Conservation (phyloP, 2,329 filamentous ascomycete species). For the Dothistroma pini region DNA sequence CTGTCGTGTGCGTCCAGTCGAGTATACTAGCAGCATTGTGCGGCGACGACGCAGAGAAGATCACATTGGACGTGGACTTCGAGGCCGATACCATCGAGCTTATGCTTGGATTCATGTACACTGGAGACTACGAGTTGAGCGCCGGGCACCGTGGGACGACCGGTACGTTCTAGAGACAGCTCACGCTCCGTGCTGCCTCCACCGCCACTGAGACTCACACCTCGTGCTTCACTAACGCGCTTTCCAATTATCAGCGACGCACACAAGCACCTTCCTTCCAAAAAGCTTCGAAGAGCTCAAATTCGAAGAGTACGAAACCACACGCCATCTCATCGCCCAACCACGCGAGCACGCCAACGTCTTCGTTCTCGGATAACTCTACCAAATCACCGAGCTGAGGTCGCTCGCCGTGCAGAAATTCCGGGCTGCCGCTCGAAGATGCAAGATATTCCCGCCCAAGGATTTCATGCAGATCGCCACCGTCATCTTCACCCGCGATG, state of each 20-base stretch:
- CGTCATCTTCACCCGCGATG: not conserved
- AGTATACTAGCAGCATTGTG: conserved; percentile 11
- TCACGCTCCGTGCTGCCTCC: not conserved
- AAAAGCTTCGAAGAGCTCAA: too few relatives aligned
- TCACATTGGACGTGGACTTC: conserved; percentile 8
- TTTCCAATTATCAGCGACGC: too few relatives aligned
- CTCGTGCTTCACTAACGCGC: too few relatives aligned
- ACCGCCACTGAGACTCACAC: not conserved
- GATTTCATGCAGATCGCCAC: conserved; percentile 1
- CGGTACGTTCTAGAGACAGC: not conserved
- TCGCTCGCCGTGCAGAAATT: conserved; percentile 11
- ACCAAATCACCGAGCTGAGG: conserved; percentile 12
- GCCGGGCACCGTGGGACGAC: not conserved
- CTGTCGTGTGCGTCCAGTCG: conserved; percentile 16
- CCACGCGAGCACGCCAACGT: conserved; percentile 8
- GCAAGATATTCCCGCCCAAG: not conserved
- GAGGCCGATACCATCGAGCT: conserved; percentile 13
- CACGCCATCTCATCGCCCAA: too few relatives aligned
- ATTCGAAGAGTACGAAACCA: too few relatives aligned
- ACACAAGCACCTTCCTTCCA: too few relatives aligned
- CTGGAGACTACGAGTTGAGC: conserved; percentile 11
- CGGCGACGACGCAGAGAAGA: conserved; percentile 1
- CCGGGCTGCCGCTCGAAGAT: not conserved
- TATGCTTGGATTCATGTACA: conserved; percentile 21
- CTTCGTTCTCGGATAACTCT: conserved; percentile 12